Percentiles rank a stretch among this genome's conserved stretches.
phyloP scores from a whole-genome alignment of 106 monocot species.

The Cymbidium sinense region DNA sequence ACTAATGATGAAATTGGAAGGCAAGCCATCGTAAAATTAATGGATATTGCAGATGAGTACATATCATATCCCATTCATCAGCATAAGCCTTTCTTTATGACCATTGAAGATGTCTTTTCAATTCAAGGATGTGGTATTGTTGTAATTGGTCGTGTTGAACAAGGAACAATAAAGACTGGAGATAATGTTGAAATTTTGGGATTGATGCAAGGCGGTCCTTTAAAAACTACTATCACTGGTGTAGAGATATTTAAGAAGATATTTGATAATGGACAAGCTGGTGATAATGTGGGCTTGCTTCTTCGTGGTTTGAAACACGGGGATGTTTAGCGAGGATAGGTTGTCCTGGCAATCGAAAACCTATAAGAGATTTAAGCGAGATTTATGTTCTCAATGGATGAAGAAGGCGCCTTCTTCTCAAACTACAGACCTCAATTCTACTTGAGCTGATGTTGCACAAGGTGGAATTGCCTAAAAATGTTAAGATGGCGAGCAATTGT shows the following conservation, averaged over 20 bases:
- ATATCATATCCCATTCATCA: conserved; percentile 85
- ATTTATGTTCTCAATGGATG: conserved; percentile 97
- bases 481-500: conserved; percentile 91
- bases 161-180: conserved; percentile 28
- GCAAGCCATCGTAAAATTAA: conserved; percentile 78
- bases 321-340: conserved; percentile 95
- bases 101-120: conserved; percentile 97
- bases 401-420: conserved; percentile 98
- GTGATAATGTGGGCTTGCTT: conserved; percentile 94
- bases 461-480: conserved; percentile 86
- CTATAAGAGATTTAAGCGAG: conserved; percentile 85
- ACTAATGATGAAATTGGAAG: conserved; percentile 90
- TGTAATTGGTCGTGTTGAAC: conserved; percentile 62
- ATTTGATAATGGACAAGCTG: conserved; percentile 48
- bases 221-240: conserved; percentile 29
- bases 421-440: conserved; percentile 98
- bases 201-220: conserved; percentile 37
- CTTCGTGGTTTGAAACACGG: conserved; percentile 92
- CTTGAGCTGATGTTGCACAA: conserved; percentile 94
- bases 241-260: conserved; percentile 34
- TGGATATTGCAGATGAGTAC: conserved; percentile 94
- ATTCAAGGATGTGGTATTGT: conserved; percentile 89
- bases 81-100: conserved; percentile 94
- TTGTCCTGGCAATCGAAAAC: conserved; percentile 87
- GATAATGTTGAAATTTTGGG: conserved; percentile 48